Evolutionary conservation across 2,329 filamentous ascomycete species (phyloP).

Genomic region (Rhytidhysteron rufulum): DNA sequence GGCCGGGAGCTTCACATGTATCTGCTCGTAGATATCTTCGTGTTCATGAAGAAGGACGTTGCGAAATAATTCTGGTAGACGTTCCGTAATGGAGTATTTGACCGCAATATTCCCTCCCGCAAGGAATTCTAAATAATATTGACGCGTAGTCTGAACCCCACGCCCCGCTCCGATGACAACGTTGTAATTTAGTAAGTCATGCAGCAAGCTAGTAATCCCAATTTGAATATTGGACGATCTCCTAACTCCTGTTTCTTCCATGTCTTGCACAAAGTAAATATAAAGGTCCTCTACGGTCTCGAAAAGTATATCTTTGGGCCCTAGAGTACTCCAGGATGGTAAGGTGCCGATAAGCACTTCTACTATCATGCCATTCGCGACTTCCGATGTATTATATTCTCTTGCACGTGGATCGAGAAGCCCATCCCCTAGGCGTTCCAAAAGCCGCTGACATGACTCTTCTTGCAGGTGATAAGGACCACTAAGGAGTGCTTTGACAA

Average conservation of each 20-base stretch:
- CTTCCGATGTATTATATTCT: constrained; percentile 35
- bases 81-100: constrained; percentile 70
- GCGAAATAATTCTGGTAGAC: constrained; percentile 71
- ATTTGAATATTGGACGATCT: constrained; percentile 67
- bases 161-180: constrained; percentile 63
- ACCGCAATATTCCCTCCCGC: constrained; percentile 62
- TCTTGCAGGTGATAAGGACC: constrained; percentile 18
- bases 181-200: constrained; percentile 64
- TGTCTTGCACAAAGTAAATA: constrained; percentile 66
- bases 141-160: constrained; percentile 60
- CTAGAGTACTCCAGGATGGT: constrained; percentile 17
- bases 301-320: constrained; percentile 43
- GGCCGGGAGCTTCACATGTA: constrained; percentile 73
- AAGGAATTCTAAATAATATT: constrained; percentile 71
- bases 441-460: constrained; percentile 21
- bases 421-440: constrained; percentile 27
- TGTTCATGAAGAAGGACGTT: constrained; percentile 80
- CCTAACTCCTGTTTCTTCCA: constrained; percentile 61
- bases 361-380: constrained; percentile 33
- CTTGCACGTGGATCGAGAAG: constrained; percentile 30
- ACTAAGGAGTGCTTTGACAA: constrained; percentile 23
- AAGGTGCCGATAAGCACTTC: constrained; percentile 28
- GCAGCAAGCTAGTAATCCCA: constrained; percentile 63
- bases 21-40: constrained; percentile 77
- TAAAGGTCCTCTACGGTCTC: constrained; percentile 73